These are phyloP conservation scores for Candida easanensis DNA, from an alignment of 805 yeast genomes.

Conservation along the genomic window DNA sequence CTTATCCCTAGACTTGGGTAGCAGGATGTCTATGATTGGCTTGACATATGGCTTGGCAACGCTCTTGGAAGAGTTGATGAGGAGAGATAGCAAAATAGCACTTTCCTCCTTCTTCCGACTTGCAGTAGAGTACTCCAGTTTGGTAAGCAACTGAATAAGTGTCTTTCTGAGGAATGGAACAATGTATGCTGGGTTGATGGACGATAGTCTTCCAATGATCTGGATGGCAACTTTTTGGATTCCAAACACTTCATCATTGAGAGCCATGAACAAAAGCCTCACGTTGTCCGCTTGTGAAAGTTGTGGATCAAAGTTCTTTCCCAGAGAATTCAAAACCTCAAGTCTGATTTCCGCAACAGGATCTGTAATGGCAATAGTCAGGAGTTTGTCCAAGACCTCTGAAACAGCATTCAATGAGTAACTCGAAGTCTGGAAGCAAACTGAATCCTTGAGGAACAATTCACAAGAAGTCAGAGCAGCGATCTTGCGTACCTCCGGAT, in stretches of 20 bases:
- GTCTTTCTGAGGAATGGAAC: slow-evolving; percentile 90
- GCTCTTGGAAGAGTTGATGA: slow-evolving; percentile 75
- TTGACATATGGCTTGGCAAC: slow-evolving; percentile 88
- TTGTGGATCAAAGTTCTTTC: slow-evolving; percentile 82
- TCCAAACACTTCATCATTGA: slow-evolving; percentile 86
- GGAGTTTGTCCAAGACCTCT: slow-evolving; percentile 75
- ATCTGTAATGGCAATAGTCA: slow-evolving; percentile 85
- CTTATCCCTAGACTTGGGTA: slow-evolving; percentile 70
- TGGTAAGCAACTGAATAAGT: slow-evolving; percentile 79
- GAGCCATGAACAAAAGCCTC: slow-evolving; percentile 76
- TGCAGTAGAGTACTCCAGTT: slow-evolving; percentile 76
- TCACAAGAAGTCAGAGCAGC: slow-evolving; percentile 84
- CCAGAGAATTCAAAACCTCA: slow-evolving; percentile 71
- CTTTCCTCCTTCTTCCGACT: slow-evolving; percentile 83
- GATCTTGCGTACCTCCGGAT: slow-evolving; percentile 72
- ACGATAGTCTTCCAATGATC: slow-evolving; percentile 79
- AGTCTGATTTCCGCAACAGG: slow-evolving; percentile 81
- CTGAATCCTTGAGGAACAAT: slow-evolving; percentile 73
- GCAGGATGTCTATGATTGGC: slow-evolving; percentile 81
- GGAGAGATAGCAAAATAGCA: slow-evolving; percentile 66
- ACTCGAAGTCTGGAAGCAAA: slow-evolving; percentile 79
- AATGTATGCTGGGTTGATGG: slow-evolving; percentile 91
- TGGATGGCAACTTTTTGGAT: slow-evolving; percentile 76
- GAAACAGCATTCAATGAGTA: slow-evolving; percentile 80
- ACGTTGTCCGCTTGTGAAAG: slow-evolving; percentile 92